A percentile compares a stretch with the other conserved stretches of the same genome.
Conservation (phyloP, 2,329 filamentous ascomycete genomes). For the Talaromyces sp. region DNA sequence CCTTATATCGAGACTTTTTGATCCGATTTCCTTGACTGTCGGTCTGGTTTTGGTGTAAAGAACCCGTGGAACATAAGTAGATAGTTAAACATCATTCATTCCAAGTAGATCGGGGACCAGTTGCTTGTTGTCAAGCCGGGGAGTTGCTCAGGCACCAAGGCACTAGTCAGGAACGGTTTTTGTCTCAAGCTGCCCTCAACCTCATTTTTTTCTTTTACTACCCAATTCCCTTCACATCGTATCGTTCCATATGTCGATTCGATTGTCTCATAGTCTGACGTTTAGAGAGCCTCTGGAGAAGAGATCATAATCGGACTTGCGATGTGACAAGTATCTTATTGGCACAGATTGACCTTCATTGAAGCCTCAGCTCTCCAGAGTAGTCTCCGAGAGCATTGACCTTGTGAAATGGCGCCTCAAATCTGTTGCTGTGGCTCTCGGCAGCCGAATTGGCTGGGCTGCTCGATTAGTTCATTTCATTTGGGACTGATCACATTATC, state of each 20-base stretch:
- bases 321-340: slow-evolving; percentile 11
- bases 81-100: background rate
- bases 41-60: background rate
- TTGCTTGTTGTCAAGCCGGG: background rate
- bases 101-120: background rate
- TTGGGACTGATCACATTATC: slow-evolving; percentile 13
- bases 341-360: background rate
- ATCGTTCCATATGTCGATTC: background rate
- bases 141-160: background rate
- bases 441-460: background rate
- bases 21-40: background rate
- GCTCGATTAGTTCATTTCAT: slow-evolving; percentile 4
- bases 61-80: no score
- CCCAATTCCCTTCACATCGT: background rate
- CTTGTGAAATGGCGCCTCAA: background rate
- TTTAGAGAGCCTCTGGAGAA: background rate
- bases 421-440: background rate
- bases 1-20: background rate
- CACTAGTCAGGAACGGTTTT: background rate
- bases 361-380: background rate
- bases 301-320: background rate
- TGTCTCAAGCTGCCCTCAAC: background rate
- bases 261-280: background rate
- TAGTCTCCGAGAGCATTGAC: background rate
- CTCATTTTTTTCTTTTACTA: background rate